These are phyloP conservation scores for Aspergillaceae sp. DNA, from an alignment of 2,329 filamentous ascomycete genomes.

Conservation along the genomic window DNA sequence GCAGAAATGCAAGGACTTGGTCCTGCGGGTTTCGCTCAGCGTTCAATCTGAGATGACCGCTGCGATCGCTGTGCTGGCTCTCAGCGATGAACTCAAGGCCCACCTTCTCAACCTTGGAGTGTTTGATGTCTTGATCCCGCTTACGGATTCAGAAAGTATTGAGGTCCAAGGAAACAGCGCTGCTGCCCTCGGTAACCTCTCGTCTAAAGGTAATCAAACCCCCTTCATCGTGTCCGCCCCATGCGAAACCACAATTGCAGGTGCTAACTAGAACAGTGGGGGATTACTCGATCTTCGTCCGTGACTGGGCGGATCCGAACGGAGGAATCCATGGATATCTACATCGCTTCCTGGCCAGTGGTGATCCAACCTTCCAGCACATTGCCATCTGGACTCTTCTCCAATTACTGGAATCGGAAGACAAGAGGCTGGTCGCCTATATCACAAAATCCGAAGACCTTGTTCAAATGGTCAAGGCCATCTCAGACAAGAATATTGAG, in stretches of 20 bases:
- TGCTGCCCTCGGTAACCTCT: constrained; percentile 87
- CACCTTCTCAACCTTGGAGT: constrained; percentile 86
- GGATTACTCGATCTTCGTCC: constrained; percentile 92
- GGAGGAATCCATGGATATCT: constrained; percentile 95
- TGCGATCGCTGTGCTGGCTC: constrained; percentile 90
- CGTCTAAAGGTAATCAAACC: constrained; percentile 70
- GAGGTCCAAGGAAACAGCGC: constrained; percentile 98
- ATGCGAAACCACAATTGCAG: too few species aligned
- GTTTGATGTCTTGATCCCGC: constrained; percentile 89
- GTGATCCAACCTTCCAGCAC: constrained; percentile 95
- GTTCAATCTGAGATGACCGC: constrained; percentile 99
- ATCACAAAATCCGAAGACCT: constrained; percentile 88
- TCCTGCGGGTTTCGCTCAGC: constrained; percentile 82
- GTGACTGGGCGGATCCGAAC: constrained; percentile 85
- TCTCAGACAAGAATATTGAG: constrained; percentile 81
- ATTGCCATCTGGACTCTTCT: constrained; percentile 98
- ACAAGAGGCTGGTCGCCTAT: constrained; percentile 75
- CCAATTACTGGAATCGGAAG: constrained; percentile 90
- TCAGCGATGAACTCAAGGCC: constrained; percentile 92
- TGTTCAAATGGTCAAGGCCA: constrained; percentile 81
- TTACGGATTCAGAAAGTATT: constrained; percentile 91
- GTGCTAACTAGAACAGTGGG: constrained; percentile 55
- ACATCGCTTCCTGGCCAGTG: constrained; percentile 82
- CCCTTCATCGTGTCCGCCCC: background rate
- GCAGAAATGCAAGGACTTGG: constrained; percentile 96